A percentile compares a stretch with the other conserved stretches of the same genome.
These are phyloP conservation scores for Jacaranda copaia DNA, from an alignment of 257 asterid genomes.

Conservation along the genomic window DNA sequence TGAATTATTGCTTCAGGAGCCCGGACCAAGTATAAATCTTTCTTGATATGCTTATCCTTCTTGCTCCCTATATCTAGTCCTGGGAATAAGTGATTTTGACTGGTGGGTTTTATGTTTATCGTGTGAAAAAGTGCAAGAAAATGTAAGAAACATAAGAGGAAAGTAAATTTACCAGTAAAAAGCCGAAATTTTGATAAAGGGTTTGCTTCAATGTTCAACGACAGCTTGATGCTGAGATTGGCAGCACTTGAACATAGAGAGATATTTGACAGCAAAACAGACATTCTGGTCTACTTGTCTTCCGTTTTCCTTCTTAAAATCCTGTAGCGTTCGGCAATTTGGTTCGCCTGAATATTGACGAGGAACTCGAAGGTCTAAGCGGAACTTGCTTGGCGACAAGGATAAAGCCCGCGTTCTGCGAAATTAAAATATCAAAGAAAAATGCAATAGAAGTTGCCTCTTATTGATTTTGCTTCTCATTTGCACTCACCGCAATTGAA, in stretches of 20 bases:
- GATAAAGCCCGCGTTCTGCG: neutral
- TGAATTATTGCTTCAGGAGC: constrained; percentile 54
- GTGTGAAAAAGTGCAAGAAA: constrained; percentile 25
- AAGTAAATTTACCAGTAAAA: constrained; percentile 54
- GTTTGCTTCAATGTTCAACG: constrained; percentile 35
- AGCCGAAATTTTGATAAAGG: constrained; percentile 47
- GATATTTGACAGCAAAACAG: constrained; percentile 47
- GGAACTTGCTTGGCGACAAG: neutral
- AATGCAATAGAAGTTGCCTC: no score
- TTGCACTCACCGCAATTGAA: no score
- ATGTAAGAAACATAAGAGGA: neutral
- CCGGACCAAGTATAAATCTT: constrained; percentile 41
- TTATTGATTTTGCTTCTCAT: no score
- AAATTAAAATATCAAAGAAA: neutral
- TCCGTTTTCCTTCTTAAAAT: neutral
- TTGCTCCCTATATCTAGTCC: constrained; percentile 44
- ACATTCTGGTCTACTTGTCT: neutral
- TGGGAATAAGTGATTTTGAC: constrained; percentile 36
- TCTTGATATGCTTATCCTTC: constrained; percentile 36
- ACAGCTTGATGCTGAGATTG: constrained; percentile 41
- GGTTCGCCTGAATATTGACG: neutral
- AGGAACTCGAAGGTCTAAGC: neutral
- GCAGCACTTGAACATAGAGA: constrained; percentile 47
- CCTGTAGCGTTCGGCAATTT: neutral
- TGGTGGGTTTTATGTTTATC: constrained; percentile 22